Base-by-base conservation (phyloP, 2,329 filamentous ascomycete genomes). In the Curvularia eragrostidis region DNA sequence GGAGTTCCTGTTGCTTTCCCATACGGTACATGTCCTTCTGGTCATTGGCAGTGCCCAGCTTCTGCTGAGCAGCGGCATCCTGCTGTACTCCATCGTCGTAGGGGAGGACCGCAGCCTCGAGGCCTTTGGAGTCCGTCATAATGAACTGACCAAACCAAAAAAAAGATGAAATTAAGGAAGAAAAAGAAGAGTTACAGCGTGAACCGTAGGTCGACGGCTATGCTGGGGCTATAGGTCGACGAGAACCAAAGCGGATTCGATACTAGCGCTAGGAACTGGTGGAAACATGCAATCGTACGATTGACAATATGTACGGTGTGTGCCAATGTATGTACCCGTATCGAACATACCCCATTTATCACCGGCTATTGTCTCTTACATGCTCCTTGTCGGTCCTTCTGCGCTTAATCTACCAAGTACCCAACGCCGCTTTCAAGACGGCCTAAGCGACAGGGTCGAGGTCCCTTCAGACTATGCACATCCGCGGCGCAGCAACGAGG, bases 11-110 rank as follows among this genome's bases (percentile, higher is more conserved):
- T 9, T 43, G 48, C 49, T 71, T 72, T 7, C 70, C 70, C 70
- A 71, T 71, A 13, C 70, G 65, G 26, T 65, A 32, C 68, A 72
- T 72, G 52, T 72, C 69, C 9, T 55, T 62, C 46, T 64, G 65
- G 32, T 70, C 68, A 21, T 48, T 44, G 2, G n/a, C n/a, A 15
- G 50, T 52, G 3, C 50, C 50, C 7, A 21, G 34, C 50, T 52
- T 53, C 13, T 12, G 10, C 13, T 23, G 18, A 13, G 2, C 18
- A 7, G 32, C 12, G 23, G 6, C 50, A 39, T 53, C 42, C 8
- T 39, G 30, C 2, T 28, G 50, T 1, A 23, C 7, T 15, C 34
- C 50, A 39, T 10, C 7, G 5, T 46, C 39, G 6, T 5, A 6
- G 8, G 39, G 21, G 3, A 26, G 26, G 6, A 19, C 10, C 32